Percentiles rank a stretch among this genome's conserved stretches.
These are phyloP conservation scores for Paecilomyces variotii DNA, from an alignment of 2,329 filamentous ascomycete species.

Conservation along the genomic window DNA sequence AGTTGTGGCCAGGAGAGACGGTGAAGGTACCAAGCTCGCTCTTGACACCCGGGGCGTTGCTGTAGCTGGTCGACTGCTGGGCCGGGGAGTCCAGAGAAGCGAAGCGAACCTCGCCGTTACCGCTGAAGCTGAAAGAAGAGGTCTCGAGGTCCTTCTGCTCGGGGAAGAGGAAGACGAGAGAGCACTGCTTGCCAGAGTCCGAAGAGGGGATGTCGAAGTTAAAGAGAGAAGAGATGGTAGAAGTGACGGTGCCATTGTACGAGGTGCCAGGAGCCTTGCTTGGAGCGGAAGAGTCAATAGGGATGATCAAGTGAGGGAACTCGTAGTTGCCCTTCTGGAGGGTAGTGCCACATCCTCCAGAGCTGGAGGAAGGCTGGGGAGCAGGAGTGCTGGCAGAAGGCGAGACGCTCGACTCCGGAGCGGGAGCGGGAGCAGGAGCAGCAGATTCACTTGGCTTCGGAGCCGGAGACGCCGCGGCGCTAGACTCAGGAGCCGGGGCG, in stretches of 20 bases:
- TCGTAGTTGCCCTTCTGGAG: slow-evolving; percentile 40
- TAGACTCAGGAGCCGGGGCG: neutral
- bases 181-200: slow-evolving; percentile 53
- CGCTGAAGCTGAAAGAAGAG: slow-evolving; percentile 48
- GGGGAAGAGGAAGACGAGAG: slow-evolving; percentile 59
- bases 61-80: slow-evolving; percentile 44
- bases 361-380: slow-evolving; percentile 8
- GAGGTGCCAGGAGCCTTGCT: slow-evolving; percentile 46
- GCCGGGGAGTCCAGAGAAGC: slow-evolving; percentile 42
- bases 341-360: slow-evolving; percentile 36
- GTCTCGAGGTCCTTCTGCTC: slow-evolving; percentile 49
- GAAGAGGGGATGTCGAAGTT: slow-evolving; percentile 58
- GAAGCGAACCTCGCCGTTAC: slow-evolving; percentile 48
- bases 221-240: slow-evolving; percentile 52
- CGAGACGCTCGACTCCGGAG: neutral
- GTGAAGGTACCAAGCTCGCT: slow-evolving; percentile 37
- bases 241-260: slow-evolving; percentile 49
- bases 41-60: slow-evolving; percentile 42
- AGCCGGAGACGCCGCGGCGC: neutral
- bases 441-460: neutral
- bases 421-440: slow-evolving; percentile 4
- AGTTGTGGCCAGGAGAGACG: slow-evolving; percentile 48
- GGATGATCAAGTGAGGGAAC: slow-evolving; percentile 57
- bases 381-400: neutral
- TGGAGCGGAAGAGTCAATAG: slow-evolving; percentile 49